Evolutionary conservation across 345 rosid genomes (phyloP), one percentile per base, ranked within the genome.

Genomic region (Moringa oleifera): DNA sequence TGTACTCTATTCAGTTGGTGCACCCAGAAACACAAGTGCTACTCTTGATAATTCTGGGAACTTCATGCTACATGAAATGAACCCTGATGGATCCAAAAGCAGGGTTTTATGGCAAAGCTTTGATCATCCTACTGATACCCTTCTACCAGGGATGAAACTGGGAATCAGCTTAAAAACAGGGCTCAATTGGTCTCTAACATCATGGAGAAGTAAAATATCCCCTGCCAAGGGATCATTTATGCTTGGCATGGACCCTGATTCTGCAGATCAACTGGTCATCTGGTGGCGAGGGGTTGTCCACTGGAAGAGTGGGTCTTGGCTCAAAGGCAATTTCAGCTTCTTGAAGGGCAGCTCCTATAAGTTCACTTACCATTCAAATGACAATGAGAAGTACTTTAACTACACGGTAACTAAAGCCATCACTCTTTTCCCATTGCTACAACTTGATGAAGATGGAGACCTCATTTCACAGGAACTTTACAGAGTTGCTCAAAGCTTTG

Each of bases 11-110:
- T 69, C 75, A 17, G 57, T 24, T n/a, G 36, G 21, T 63, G 50
- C 25, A 37, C 55, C 63, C 4, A 36, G 67, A 15, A 70, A 75
- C 24, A 63, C 79, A 9, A 73, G 70, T 15, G 79, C 74, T n/a
- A 67, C 60, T 20, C 55, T 78, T 20, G 41, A 65, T 50, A 71
- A 73, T 63, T 57, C 69, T 21, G 81, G 85, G 12, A 78, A 78
- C 52, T 68, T 78, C 28, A 73, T 78, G 58, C 73, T 75, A 0
- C 65, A 59, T 0, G 77, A n/a, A n/a, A n/a, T n/a, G n/a, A n/a
- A n/a, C n/a, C n/a, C n/a, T n/a, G n/a, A n/a, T n/a, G n/a, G n/a
- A n/a, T n/a, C n/a, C n/a, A n/a, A n/a, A n/a, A n/a, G n/a, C n/a
- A n/a, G n/a, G n/a, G n/a, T n/a, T n/a, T n/a, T n/a, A n/a, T n/a